phyloP scores from a whole-genome alignment of 495 filamentous ascomycete genomes.

The Neurospora discreta region DNA sequence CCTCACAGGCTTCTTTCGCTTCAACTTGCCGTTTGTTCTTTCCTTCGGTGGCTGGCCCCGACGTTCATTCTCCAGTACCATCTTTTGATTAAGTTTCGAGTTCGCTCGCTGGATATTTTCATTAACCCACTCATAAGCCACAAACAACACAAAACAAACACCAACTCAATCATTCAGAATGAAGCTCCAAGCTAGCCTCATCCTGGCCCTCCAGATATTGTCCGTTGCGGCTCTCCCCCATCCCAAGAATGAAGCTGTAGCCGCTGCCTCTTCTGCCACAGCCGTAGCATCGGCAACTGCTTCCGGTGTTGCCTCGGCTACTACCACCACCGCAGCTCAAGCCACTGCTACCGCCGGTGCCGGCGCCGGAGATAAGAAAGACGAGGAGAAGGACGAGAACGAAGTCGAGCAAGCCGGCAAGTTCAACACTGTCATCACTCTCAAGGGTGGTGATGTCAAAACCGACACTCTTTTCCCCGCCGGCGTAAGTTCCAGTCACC shows the following conservation, averaged over 20 bases:
- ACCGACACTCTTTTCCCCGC: conserved; percentile 19
- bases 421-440: conserved; percentile 14
- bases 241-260: neutral
- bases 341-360: conserved; percentile 1
- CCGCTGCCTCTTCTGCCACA: neutral
- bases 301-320: neutral
- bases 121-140: neutral
- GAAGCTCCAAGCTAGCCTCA: conserved; percentile 14
- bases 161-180: conserved; percentile 5
- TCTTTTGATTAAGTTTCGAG: neutral
- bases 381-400: conserved; percentile 13
- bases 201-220: conserved; percentile 16
- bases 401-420: conserved; percentile 16
- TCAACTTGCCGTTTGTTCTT: neutral
- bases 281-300: neutral
- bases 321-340: conserved; percentile 4
- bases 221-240: conserved; percentile 15
- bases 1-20: neutral
- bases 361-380: neutral
- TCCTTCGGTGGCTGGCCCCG: neutral
- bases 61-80: neutral
- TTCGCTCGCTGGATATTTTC: neutral
- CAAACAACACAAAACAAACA: neutral
- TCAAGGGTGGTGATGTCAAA: conserved; percentile 18
- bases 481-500: conserved; percentile 8